Evolutionary conservation across 768 basidiomycete genomes (phyloP), one percentile per base, ranked within the genome.

Genomic region (Psilocybe azurescens): DNA sequence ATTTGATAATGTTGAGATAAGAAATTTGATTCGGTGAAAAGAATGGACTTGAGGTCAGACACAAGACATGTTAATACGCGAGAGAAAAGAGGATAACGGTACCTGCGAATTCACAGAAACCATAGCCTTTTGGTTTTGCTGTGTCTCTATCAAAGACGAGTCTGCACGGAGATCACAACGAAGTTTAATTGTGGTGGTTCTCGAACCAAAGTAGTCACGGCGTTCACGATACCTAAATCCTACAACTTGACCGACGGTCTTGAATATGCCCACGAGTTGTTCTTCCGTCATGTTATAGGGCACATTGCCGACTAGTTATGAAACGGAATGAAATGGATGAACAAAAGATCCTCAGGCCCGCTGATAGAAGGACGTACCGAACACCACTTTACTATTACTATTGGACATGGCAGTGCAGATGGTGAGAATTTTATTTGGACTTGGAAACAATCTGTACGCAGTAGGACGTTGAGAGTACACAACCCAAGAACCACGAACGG

Each of bases 51-150:
- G 62, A 73, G 70, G 81, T 81, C 76, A 83, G 77, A 77, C 70
- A 65, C 8, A 44, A 44, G 41, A 13, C 38, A 46, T 64, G 67
- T 67, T 53, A 57, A 67, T 57, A 68, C 65, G 65, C 53, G 66
- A 56, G 24, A 63, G 59, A 69, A 72, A 67, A 72, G 72, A 77
- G 81, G 41, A 60, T 29, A 14, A 14, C 33, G 83, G 79, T 85
- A 94, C 93, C 94, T 67, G 90, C 86, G 70, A 93, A 95, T 85
- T 95, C 93, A 81, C 93, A 94, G 72, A 94, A 94, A 20, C 94
- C 95, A 74, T 95, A 97, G 30, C 95, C 95, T 77, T 89, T 90
- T 54, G 95, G 93, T 73, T 96, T 96, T 58, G 94, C 94, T n/a
- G 94, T 95, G 60, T 94, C 93, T 71, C 93, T 82, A 79, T 95